Base-by-base conservation (phyloP, 1,284 basidiomycete species). In the Cutaneotrichosporon daszewskae region DNA sequence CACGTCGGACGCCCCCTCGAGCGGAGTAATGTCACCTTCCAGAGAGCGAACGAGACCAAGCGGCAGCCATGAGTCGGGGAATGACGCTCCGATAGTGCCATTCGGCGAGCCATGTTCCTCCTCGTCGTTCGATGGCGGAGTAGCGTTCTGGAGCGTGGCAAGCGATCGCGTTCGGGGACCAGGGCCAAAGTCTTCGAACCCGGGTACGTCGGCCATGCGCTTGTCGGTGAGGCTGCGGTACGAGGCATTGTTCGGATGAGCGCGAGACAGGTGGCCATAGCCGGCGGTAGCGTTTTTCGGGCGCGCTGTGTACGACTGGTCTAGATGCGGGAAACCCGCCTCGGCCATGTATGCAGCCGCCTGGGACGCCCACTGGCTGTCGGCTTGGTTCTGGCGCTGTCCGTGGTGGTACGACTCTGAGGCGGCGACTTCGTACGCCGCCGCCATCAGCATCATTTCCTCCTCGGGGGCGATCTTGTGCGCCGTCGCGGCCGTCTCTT, bases 161-260 rank as follows among this genome's bases (percentile, higher is more conserved):
- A 51, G 40, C 31, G 47, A 49, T 29, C 34, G 49, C 18, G 31
- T 39, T 19, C 28, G 49, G 11, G 56, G 48, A 7, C 64, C 60
- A 2, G 69, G 71, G 19, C 69, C 69, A 55, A 72, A 72, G 47
- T 68, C 68, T 38, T 72, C 69, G 41, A 71, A 72, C 0, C 69
- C 69, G 31, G 59, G 44, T 2, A 70, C 40, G 45, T 69, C 66
- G 32, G 19, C 25, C n/a, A 40, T n/a, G 14, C 32, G 40, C 38
- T 51, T 52, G 26, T 42, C 48, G 24, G 25, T 32, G 19, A 60
- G 35, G 50, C 57, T 58, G 32, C 55, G 51, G 40, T 48, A 47
- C 10, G 54, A 58, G 4, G 53, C 54, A 27, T 49, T 55, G 39
- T 51, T 41, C 14, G 43, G 42, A 28, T 51, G 48, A 7, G 42